These are phyloP conservation scores for Puccinia triticina DNA, from an alignment of 1,284 basidiomycete species.

Conservation along the genomic window DNA sequence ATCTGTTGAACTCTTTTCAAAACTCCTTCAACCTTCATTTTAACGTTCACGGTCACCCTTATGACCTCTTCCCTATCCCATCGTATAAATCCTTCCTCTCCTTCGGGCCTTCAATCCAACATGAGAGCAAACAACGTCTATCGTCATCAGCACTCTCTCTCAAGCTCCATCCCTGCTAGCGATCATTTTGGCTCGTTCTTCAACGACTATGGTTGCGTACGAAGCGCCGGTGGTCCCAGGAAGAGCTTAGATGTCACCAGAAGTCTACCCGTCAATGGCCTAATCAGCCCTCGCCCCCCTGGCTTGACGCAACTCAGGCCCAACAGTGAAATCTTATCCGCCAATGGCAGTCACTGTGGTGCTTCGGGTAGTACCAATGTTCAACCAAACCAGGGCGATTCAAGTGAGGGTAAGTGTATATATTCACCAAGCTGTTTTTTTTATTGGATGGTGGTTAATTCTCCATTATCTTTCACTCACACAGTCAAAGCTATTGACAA, in stretches of 20 bases:
- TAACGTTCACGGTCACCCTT: background rate
- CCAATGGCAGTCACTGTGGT: background rate
- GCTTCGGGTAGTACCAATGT: background rate
- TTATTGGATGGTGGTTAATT: too few species aligned
- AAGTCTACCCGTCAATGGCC: conserved; percentile 25
- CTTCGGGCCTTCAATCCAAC: conserved; percentile 26
- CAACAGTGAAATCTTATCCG: conserved; percentile 38
- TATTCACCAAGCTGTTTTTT: too few species aligned
- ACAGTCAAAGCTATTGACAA: conserved; percentile 94
- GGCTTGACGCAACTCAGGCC: conserved; percentile 2
- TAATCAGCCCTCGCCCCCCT: conserved; percentile 30
- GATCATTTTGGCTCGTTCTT: conserved; percentile 30
- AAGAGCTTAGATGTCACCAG: conserved; percentile 34
- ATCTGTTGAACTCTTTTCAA: background rate
- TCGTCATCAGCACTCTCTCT: conserved; percentile 42
- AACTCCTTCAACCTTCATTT: background rate
- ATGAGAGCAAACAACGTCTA: background rate
- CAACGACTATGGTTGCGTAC: conserved; percentile 3
- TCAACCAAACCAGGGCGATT: background rate
- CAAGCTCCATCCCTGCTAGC: conserved; percentile 8
- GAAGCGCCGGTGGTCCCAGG: conserved; percentile 32
- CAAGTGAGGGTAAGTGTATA: conserved; percentile 17
- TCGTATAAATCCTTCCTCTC: background rate
- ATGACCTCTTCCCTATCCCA: conserved; percentile 15
- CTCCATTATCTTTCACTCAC: conserved; percentile 23